Evolutionary conservation across 768 basidiomycete genomes (phyloP).

Genomic region (Tulasnella sp.): DNA sequence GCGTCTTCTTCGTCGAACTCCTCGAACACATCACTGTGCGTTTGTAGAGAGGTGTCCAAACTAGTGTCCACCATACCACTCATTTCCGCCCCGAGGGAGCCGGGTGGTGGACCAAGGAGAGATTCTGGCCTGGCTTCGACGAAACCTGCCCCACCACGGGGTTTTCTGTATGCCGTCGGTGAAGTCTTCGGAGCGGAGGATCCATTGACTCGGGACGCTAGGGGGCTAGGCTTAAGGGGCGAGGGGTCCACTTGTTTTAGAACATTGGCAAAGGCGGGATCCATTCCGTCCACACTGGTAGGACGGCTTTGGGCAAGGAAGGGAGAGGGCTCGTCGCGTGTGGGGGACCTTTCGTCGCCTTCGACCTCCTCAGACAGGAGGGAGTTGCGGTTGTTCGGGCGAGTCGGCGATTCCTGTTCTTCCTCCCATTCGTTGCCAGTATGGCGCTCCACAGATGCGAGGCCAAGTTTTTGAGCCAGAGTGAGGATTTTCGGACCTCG

Average conservation of each 20-base stretch:
- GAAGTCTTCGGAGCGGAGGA: background rate
- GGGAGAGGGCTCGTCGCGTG: constrained; percentile 16
- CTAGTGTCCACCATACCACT: no score
- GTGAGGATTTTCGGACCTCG: constrained; percentile 29
- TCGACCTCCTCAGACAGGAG: background rate
- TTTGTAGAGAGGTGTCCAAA: no score
- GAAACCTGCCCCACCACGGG: background rate
- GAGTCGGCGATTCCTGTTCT: background rate
- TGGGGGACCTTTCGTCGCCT: background rate
- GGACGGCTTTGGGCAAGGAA: constrained; percentile 24
- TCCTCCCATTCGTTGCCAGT: background rate
- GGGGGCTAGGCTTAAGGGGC: background rate
- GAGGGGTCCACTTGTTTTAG: constrained; percentile 29
- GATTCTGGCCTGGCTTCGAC: background rate
- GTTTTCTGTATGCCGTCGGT: background rate
- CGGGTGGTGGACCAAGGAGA: background rate
- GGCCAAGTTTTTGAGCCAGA: constrained; percentile 49
- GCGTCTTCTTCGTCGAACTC: no score
- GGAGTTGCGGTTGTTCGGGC: background rate
- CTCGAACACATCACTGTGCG: no score
- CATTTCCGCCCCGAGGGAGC: background rate
- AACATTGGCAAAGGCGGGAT: constrained; percentile 70
- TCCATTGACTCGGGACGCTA: background rate
- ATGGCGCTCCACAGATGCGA: constrained; percentile 33
- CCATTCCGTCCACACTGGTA: constrained; percentile 74